These are phyloP conservation scores for Thuidium tamariscinum DNA, from an alignment of 225 moss, liverwort and hornwort species.

Conservation along the genomic window DNA sequence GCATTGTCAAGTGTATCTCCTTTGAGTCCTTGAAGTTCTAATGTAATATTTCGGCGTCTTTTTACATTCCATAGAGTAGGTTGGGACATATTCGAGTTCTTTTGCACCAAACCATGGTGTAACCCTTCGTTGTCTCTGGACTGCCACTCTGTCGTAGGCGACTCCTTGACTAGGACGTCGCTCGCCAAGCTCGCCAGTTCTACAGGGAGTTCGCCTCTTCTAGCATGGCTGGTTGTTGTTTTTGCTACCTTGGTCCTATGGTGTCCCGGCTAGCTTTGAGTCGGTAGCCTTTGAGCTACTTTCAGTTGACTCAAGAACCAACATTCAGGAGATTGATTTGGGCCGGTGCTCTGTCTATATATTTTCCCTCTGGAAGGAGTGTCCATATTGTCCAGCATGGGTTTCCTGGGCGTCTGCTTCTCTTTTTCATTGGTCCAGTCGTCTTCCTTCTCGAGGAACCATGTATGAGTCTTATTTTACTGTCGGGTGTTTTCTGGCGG, in stretches of 20 bases:
- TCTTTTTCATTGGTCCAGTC: neutral
- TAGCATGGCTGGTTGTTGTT: neutral
- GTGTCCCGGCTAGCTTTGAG: neutral
- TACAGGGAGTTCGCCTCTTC: neutral
- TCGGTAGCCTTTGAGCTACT: neutral
- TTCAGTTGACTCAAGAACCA: neutral
- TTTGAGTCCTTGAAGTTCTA: no score
- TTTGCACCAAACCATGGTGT: neutral
- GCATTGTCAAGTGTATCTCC: no score
- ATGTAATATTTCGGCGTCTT: neutral
- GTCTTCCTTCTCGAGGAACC: neutral
- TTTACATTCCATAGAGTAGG: neutral
- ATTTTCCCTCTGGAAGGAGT: neutral
- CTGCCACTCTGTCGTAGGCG: no score
- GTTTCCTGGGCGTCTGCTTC: neutral
- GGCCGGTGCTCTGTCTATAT: neutral
- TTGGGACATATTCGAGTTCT: neutral
- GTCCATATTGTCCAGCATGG: neutral
- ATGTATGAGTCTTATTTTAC: neutral
- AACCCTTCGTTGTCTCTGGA: neutral
- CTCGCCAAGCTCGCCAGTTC: no score
- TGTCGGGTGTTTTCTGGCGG: neutral
- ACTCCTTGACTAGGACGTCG: neutral
- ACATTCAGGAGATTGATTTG: neutral
- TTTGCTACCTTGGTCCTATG: no score